Evolutionary conservation across 768 basidiomycete genomes (phyloP).

Genomic region (Xanthoconium stramineum): DNA sequence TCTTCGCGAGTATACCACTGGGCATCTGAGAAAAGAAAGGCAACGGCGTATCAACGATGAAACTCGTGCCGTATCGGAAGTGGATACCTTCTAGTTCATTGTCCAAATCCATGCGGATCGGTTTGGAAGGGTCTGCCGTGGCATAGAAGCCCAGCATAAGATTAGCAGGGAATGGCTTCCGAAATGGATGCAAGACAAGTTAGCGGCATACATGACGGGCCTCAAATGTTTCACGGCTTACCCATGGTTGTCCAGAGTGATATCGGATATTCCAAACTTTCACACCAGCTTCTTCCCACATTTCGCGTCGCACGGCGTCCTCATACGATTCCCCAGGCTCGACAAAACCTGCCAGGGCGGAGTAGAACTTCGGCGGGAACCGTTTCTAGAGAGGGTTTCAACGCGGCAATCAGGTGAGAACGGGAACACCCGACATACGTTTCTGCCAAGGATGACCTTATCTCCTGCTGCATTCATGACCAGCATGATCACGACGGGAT

Average conservation of each 20-base stretch:
- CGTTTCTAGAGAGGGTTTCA: constrained; percentile 43
- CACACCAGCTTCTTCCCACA: constrained; percentile 97
- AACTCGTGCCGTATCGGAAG: background rate
- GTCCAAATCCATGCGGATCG: constrained; percentile 83
- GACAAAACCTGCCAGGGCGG: constrained; percentile 89
- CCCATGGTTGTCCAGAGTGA: constrained; percentile 88
- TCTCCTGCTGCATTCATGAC: constrained; percentile 78
- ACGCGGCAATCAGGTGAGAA: background rate
- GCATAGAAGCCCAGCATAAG: constrained; percentile 92
- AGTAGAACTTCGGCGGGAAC: constrained; percentile 73
- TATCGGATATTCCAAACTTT: constrained; percentile 79
- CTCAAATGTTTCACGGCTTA: constrained; percentile 29
- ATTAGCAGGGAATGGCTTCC: constrained; percentile 84
- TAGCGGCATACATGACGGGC: background rate
- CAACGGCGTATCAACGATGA: background rate
- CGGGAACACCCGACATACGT: constrained; percentile 44
- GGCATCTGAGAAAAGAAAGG: constrained; percentile 57
- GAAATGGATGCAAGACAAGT: background rate
- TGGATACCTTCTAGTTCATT: constrained; percentile 84
- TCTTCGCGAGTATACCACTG: constrained; percentile 83
- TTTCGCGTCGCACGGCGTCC: constrained; percentile 87
- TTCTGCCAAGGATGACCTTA: constrained; percentile 82
- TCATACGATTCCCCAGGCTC: constrained; percentile 95
- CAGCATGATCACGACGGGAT: constrained; percentile 90
- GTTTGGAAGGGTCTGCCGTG: constrained; percentile 65